These are phyloP conservation scores for Apostasia ramifera DNA, from an alignment of 106 monocot genomes.

Conservation along the genomic window DNA sequence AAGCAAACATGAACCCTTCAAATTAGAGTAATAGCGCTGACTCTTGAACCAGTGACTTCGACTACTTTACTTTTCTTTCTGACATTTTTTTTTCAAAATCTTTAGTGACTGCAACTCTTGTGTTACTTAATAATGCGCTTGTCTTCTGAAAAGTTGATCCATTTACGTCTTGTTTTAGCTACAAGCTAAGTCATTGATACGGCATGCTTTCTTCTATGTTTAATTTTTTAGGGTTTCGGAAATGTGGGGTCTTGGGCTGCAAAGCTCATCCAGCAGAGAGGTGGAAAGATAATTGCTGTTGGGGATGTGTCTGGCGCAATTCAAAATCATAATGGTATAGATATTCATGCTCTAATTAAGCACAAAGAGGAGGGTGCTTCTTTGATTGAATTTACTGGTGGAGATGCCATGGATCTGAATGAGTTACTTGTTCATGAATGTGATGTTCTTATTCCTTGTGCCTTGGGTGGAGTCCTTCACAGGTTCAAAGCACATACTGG, in stretches of 20 bases:
- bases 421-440: conserved; percentile 74
- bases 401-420: conserved; percentile 31
- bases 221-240: conserved; percentile 64
- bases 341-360: conserved; percentile 47
- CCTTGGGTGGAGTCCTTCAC: conserved; percentile 79
- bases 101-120: too few species aligned
- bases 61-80: too few species aligned
- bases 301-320: conserved; percentile 71
- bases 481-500: conserved; percentile 27
- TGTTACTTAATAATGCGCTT: too few species aligned
- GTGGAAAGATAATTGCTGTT: conserved; percentile 72
- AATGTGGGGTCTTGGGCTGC: conserved; percentile 97
- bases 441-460: conserved; percentile 89
- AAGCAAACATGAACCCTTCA: too few species aligned
- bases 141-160: too few species aligned
- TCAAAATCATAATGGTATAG: conserved; percentile 52
- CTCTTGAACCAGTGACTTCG: too few species aligned
- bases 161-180: too few species aligned
- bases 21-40: too few species aligned
- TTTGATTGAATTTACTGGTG: conserved; percentile 65
- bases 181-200: too few species aligned
- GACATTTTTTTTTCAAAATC: too few species aligned
- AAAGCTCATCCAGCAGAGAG: conserved; percentile 63
- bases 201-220: background rate
- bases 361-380: conserved; percentile 50